Conservation (phyloP, 1,139 yeast species). For the Saccharomyces pastorianus region DNA sequence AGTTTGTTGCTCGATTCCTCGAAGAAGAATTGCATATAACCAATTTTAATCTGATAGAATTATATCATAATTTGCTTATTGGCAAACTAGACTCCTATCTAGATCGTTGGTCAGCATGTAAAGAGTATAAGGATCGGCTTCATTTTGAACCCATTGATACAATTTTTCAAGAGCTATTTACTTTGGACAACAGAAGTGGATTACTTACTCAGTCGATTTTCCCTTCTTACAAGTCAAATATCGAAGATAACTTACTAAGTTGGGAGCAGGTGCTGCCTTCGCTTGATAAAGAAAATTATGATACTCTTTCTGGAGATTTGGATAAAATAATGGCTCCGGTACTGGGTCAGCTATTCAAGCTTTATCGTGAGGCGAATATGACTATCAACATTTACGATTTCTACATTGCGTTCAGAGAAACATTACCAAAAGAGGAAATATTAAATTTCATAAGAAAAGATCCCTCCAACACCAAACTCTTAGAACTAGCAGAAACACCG, state of each 20-base stretch:
- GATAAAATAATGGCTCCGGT: slow-evolving; percentile 40
- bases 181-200: slow-evolving; percentile 29
- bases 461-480: slow-evolving; percentile 20
- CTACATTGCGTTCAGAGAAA: slow-evolving; percentile 58
- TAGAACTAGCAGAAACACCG: slow-evolving; percentile 22
- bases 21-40: slow-evolving; percentile 21
- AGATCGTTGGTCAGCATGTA: slow-evolving; percentile 24
- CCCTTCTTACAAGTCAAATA: slow-evolving; percentile 25
- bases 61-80: slow-evolving; percentile 25
- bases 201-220: slow-evolving; percentile 28
- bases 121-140: slow-evolving; percentile 14
- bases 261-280: slow-evolving; percentile 22
- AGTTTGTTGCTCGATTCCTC: slow-evolving; percentile 22
- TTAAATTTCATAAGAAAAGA: slow-evolving; percentile 31
- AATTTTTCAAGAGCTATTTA: slow-evolving; percentile 29
- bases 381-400: slow-evolving; percentile 70
- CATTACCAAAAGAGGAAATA: slow-evolving; percentile 39
- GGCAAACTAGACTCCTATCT: slow-evolving; percentile 23
- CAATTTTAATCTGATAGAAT: slow-evolving; percentile 27
- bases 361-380: slow-evolving; percentile 76
- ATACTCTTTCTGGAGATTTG: slow-evolving; percentile 11
- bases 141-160: slow-evolving; percentile 29
- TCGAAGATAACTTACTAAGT: slow-evolving; percentile 28
- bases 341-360: slow-evolving; percentile 50
- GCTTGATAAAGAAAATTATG: slow-evolving; percentile 4